A percentile compares a stretch with the other conserved stretches of the same genome.
Conservation (phyloP, 331 rosid species). For the Telfairia occidentalis region DNA sequence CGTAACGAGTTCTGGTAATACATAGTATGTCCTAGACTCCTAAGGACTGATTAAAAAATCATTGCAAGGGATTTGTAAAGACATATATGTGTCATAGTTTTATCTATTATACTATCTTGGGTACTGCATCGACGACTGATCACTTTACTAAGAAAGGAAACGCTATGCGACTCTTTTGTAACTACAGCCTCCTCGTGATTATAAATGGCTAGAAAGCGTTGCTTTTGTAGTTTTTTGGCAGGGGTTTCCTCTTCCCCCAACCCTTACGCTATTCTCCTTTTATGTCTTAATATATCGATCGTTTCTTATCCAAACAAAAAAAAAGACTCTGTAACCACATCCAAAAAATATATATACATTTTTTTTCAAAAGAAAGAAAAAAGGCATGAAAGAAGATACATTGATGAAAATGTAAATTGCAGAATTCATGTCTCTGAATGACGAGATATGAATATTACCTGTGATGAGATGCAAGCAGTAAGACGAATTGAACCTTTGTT, state of each 20-base stretch:
- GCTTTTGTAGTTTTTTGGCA: no score
- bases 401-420: slow-evolving; percentile 1
- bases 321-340: no score
- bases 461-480: slow-evolving; percentile 91
- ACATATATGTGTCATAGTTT: not conserved
- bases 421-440: slow-evolving; percentile 10
- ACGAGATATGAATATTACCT: slow-evolving; percentile 38
- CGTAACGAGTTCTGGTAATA: not conserved
- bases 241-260: no score
- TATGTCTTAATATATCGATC: no score
- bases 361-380: no score
- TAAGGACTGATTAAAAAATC: not conserved
- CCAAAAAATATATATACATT: no score
- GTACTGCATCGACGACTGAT: not conserved
- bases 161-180: no score
- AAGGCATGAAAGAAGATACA: not conserved
- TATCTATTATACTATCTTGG: not conserved
- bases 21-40: not conserved
- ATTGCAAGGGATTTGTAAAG: not conserved
- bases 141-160: not conserved
- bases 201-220: no score
- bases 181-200: no score
- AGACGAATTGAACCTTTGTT: slow-evolving; percentile 55
- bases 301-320: no score
- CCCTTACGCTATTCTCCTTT: no score